These are phyloP conservation scores for Nigrograna mackinnonii DNA, from an alignment of 2,329 filamentous ascomycete species.

Conservation along the genomic window DNA sequence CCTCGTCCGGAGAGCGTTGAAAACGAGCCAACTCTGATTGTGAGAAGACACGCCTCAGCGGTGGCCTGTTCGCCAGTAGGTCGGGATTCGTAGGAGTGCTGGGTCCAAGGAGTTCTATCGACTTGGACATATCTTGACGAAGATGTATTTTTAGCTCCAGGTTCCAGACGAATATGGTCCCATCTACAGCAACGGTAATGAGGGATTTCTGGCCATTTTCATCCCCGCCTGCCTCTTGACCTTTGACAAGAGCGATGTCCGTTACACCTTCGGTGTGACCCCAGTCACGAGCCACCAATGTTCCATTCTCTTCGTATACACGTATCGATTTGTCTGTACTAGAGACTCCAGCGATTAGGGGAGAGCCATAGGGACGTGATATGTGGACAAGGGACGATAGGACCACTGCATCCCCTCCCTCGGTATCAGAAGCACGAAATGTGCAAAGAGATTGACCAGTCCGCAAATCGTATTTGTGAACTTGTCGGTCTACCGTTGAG, in stretches of 20 bases:
- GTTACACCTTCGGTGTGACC: constrained; percentile 95
- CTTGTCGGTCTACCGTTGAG: constrained; percentile 65
- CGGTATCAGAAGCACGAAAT: constrained; percentile 84
- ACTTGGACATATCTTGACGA: constrained; percentile 37
- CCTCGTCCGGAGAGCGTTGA: constrained; percentile 50
- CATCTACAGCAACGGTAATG: constrained; percentile 54
- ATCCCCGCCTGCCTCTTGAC: constrained; percentile 44
- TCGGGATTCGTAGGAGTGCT: constrained; percentile 35
- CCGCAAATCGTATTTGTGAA: constrained; percentile 63
- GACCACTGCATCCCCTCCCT: constrained; percentile 79
- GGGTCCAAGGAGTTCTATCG: constrained; percentile 39
- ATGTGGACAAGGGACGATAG: constrained; percentile 74
- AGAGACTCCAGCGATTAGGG: constrained; percentile 82
- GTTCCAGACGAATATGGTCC: constrained; percentile 55
- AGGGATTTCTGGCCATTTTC: constrained; percentile 54
- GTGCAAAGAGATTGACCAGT: constrained; percentile 70
- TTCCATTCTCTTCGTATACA: constrained; percentile 81
- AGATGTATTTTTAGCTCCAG: constrained; percentile 30
- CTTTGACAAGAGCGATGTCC: constrained; percentile 67
- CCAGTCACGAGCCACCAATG: constrained; percentile 85
- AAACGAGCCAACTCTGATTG: constrained; percentile 86
- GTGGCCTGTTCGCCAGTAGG: constrained; percentile 59
- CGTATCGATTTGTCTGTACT: constrained; percentile 95
- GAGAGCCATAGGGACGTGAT: constrained; percentile 60
- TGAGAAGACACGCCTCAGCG: constrained; percentile 82